phyloP scores from a whole-genome alignment of 2,329 filamentous ascomycete genomes.

The Talaromyces sp. region DNA sequence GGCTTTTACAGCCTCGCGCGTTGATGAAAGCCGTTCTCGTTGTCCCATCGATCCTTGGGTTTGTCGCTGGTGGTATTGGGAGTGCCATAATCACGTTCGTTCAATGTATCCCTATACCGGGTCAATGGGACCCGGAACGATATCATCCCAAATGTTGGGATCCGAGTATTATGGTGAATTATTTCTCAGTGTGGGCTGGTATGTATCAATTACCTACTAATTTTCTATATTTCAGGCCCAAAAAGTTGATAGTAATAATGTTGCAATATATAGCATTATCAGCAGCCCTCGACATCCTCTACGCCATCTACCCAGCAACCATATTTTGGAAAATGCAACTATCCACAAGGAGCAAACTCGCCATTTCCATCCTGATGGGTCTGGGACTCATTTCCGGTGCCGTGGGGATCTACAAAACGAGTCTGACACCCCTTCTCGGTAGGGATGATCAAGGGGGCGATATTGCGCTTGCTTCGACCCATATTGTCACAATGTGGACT shows the following conservation, averaged over 20 bases:
- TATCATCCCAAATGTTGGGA: conserved; percentile 2
- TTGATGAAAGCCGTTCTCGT: neutral
- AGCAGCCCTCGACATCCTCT: neutral
- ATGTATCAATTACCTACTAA: neutral
- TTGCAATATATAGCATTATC: neutral
- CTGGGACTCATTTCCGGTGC: neutral
- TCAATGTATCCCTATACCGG: neutral
- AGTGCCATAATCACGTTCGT: neutral
- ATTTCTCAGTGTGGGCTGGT: neutral
- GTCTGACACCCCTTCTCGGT: neutral
- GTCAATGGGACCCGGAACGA: conserved; percentile 4
- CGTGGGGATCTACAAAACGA: conserved; percentile 2
- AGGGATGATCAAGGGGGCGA: neutral
- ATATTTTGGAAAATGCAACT: conserved; percentile 5
- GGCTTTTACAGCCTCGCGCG: neutral
- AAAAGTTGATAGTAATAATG: neutral
- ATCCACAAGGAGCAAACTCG: neutral
- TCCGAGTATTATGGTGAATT: neutral
- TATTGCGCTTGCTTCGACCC: neutral
- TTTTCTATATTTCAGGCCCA: too few species aligned
- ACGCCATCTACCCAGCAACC: conserved; percentile 9
- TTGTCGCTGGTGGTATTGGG: neutral
- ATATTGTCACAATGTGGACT: conserved; percentile 3
- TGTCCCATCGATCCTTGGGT: neutral
- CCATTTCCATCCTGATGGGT: conserved; percentile 2